phyloP scores from a whole-genome alignment of 352 stramenopile genomes.

The Globisporangium iwayamae region DNA sequence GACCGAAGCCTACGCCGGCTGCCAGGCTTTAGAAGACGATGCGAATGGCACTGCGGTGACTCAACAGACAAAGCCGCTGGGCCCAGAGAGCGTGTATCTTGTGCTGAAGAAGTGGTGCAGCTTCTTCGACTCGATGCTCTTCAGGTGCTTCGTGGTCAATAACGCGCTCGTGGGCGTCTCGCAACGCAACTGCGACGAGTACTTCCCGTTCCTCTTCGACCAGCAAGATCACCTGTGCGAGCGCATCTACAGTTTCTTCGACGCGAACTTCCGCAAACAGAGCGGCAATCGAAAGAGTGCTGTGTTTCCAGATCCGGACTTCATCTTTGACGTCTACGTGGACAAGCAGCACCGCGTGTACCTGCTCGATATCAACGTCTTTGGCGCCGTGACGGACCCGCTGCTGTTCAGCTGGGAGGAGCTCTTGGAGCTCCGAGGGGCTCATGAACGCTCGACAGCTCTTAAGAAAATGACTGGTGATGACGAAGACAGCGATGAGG shows the following conservation, averaged over 20 bases:
- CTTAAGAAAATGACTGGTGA: conserved; percentile 6
- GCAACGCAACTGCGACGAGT: conserved; percentile 90
- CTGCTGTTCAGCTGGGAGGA: conserved; percentile 94
- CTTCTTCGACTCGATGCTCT: conserved; percentile 94
- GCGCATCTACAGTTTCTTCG: conserved; percentile 65
- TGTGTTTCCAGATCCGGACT: conserved; percentile 75
- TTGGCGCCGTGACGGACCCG: conserved; percentile 87
- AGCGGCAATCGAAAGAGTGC: conserved; percentile 10
- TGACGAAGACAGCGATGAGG: conserved; percentile 9
- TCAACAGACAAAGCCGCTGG: neutral
- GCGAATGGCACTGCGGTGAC: neutral
- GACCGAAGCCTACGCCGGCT: conserved; percentile 76
- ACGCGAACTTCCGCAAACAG: conserved; percentile 38
- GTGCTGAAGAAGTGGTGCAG: conserved; percentile 95
- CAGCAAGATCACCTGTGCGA: conserved; percentile 73
- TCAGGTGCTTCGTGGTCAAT: conserved; percentile 90
- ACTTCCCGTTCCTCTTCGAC: conserved; percentile 85
- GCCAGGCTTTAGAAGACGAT: conserved; percentile 23
- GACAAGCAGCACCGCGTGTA: conserved; percentile 91
- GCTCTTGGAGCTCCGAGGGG: conserved; percentile 35
- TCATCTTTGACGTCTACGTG: conserved; percentile 93
- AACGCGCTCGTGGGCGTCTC: conserved; percentile 84
- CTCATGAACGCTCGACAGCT: conserved; percentile 16
- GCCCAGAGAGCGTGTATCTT: conserved; percentile 44
- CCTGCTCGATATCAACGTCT: conserved; percentile 95